A percentile compares a stretch with the other conserved stretches of the same genome.
phyloP scores from a whole-genome alignment of 2,329 filamentous ascomycete species.

The Xylaria sp. region DNA sequence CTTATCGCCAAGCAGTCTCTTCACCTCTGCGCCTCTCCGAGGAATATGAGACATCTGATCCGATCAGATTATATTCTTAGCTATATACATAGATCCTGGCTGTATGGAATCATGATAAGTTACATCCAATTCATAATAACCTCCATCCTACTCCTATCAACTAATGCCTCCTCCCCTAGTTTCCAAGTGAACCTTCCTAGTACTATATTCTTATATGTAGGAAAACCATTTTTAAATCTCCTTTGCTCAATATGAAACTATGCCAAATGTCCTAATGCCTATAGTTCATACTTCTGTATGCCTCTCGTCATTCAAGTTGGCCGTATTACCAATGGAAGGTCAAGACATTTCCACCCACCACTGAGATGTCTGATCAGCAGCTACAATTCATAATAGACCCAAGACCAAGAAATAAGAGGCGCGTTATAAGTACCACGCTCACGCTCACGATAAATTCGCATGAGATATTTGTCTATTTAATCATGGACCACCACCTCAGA shows the following conservation, averaged over 20 bases:
- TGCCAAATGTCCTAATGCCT: background rate
- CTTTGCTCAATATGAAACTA: background rate
- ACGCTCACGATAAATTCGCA: background rate
- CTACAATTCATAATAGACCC: background rate
- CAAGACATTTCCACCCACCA: background rate
- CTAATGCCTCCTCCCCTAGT: too few relatives aligned
- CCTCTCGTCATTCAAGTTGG: background rate
- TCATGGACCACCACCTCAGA: background rate
- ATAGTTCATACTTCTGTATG: background rate
- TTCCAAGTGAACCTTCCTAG: too few relatives aligned
- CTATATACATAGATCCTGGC: slow-evolving; percentile 2
- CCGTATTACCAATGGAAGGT: background rate
- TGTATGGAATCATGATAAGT: too few relatives aligned
- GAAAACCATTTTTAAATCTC: background rate
- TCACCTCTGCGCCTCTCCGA: too few relatives aligned
- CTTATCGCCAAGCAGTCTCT: background rate
- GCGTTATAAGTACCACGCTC: background rate
- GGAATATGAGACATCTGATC: too few relatives aligned
- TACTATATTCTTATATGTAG: too few relatives aligned
- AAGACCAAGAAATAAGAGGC: background rate
- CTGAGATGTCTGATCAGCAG: background rate
- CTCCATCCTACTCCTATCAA: background rate
- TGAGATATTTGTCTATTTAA: background rate
- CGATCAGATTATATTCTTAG: background rate
- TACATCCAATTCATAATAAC: background rate